Conservation (phyloP, 129 eudicot genomes). For the Scalesia atractyloides region DNA sequence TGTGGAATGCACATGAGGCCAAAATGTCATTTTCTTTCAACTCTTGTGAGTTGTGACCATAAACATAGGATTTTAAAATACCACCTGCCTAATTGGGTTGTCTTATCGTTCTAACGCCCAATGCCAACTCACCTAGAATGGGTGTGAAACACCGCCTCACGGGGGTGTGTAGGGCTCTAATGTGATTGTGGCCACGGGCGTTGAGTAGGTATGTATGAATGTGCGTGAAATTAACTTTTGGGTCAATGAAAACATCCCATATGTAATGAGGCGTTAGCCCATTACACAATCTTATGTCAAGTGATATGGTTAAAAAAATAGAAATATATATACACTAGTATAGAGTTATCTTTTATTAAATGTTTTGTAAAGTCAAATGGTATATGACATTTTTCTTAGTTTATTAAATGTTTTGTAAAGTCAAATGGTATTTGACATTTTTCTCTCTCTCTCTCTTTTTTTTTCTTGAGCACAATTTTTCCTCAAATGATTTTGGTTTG, state of each 20-base stretch:
- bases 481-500: background rate
- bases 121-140: too few relatives aligned
- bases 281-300: background rate
- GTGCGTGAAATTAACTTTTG: too few relatives aligned
- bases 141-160: too few relatives aligned
- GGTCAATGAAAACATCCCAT: too few relatives aligned
- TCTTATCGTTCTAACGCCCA: too few relatives aligned
- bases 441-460: background rate
- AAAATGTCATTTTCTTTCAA: conserved; percentile 23
- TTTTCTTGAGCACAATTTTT: conserved; percentile 2
- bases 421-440: background rate
- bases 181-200: too few relatives aligned
- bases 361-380: background rate
- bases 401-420: background rate
- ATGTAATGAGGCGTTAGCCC: too few relatives aligned
- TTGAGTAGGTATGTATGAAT: too few relatives aligned
- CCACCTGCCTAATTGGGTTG: too few relatives aligned
- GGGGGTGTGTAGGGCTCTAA: too few relatives aligned
- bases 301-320: background rate
- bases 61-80: background rate
- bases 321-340: background rate
- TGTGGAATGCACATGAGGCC: conserved; percentile 34
- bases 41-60: conserved; percentile 3
- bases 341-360: background rate
- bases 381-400: background rate